Evolutionary conservation across 352 stramenopile genomes (phyloP).

Genomic region (Globisporangium recalcitrans): DNA sequence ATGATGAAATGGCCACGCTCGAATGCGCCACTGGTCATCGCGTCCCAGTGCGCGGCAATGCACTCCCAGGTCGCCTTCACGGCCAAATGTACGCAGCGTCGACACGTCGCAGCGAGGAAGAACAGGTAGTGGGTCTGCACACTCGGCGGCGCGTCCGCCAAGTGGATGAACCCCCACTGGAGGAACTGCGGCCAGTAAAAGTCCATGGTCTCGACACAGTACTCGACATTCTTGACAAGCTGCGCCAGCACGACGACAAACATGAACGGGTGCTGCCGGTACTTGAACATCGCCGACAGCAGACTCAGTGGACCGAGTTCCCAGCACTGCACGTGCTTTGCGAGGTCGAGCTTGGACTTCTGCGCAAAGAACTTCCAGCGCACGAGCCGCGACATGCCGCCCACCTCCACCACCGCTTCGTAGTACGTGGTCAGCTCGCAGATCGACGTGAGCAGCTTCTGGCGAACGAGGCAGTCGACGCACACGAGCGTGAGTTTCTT

Average conservation of each 20-base stretch:
- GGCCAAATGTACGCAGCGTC: conserved; percentile 51
- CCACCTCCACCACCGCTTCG: conserved; percentile 33
- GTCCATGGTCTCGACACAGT: conserved; percentile 47
- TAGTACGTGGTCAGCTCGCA: conserved; percentile 20
- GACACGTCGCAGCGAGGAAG: conserved; percentile 45
- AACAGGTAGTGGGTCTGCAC: conserved; percentile 60
- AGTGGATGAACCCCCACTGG: conserved; percentile 54
- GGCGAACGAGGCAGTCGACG: conserved; percentile 48
- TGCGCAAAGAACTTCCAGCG: conserved; percentile 56
- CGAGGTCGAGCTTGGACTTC: conserved; percentile 37
- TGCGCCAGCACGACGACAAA: conserved; percentile 62
- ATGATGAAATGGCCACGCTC: conserved; percentile 44
- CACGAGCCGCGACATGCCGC: conserved; percentile 44
- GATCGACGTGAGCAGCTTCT: conserved; percentile 42
- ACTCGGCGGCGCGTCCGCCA: conserved; percentile 38
- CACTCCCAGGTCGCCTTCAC: conserved; percentile 62
- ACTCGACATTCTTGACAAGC: conserved; percentile 52
- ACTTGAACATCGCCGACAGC: conserved; percentile 61
- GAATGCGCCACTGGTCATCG: conserved; percentile 37
- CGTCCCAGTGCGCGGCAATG: conserved; percentile 58
- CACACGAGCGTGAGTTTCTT: conserved; percentile 24
- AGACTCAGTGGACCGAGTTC: conserved; percentile 44
- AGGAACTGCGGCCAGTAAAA: conserved; percentile 73
- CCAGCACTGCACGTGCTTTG: conserved; percentile 31
- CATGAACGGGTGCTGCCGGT: conserved; percentile 63